Evolutionary conservation across 108 stramenopile species (phyloP), one percentile per base, ranked within the genome.

Genomic region (Nitzschia sp.): DNA sequence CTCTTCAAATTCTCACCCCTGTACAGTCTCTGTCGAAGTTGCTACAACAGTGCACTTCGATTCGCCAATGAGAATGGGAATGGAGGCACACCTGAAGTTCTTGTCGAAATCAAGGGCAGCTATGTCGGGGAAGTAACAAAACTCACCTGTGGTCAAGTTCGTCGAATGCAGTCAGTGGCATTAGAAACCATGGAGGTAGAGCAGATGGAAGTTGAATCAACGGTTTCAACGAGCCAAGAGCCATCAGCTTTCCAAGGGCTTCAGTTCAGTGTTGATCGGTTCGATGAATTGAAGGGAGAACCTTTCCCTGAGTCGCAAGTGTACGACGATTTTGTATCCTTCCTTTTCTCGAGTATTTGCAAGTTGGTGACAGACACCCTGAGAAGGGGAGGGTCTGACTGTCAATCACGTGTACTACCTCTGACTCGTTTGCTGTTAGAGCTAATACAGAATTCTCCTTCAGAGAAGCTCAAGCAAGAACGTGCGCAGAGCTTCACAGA

Each of bases 111-210:
- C 34, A 71, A 86, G 46, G 75, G 79, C 20, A 79, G 67, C 12
- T 62, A 74, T 24, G 65, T 67, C 55, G 69, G 77, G 12, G 67
- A 50, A 21, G 77, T 72, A 37, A 52, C 41, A 9, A 61, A 53
- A 57, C 67, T 86, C 70, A 79, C 77, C 20, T 91, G 90, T 63
- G 74, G 69, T 19, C 71, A 85, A 41, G 69, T 91, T n/a, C 75
- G 73, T 68, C 79, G 78, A 57, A 88, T 91, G 87, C 73, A 73
- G 41, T 60, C 81, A 22, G 83, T 86, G 22, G 60, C 76, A 0
- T 76, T 91, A 15, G 77, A 63, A 14, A 69, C 72, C 7, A 75
- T 81, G 62, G 78, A 65, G 51, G 65, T 83, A n/a, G 83, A 85
- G 61, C 76, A 79, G 56, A 67, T 80, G 10, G 75, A 82, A 39